A percentile compares a stretch with the other conserved stretches of the same genome.
phyloP scores from a whole-genome alignment of 805 yeast species.

The Yarrowia hollandica region DNA sequence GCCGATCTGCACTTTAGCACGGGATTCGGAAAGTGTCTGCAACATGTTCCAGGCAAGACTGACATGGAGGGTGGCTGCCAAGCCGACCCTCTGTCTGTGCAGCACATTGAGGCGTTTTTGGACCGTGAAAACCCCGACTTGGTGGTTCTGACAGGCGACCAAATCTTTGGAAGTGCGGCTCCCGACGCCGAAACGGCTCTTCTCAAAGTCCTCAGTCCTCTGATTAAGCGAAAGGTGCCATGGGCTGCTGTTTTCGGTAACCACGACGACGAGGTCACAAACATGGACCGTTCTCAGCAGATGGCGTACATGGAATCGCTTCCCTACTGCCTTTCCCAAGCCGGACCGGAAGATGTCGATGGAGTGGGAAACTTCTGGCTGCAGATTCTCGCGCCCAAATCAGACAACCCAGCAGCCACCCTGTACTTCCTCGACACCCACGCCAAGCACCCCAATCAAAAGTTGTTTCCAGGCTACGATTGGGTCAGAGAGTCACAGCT shows the following conservation, averaged over 20 bases:
- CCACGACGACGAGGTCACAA: slow-evolving; percentile 84
- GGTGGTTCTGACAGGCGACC: slow-evolving; percentile 89
- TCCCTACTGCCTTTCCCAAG: slow-evolving; percentile 65
- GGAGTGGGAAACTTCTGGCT: slow-evolving; percentile 84
- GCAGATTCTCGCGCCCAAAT: slow-evolving; percentile 49
- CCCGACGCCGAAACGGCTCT: slow-evolving; percentile 82
- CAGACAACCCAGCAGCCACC: slow-evolving; percentile 49
- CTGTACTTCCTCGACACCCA: slow-evolving; percentile 85
- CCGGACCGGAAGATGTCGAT: slow-evolving; percentile 65
- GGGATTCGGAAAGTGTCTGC: slow-evolving; percentile 75
- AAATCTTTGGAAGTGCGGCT: slow-evolving; percentile 73
- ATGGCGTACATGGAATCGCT: slow-evolving; percentile 57
- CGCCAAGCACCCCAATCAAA: slow-evolving; percentile 62
- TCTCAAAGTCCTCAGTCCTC: slow-evolving; percentile 72
- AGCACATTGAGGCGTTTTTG: slow-evolving; percentile 61
- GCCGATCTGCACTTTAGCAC: slow-evolving; percentile 93
- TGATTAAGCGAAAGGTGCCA: slow-evolving; percentile 68
- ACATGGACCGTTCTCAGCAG: slow-evolving; percentile 57
- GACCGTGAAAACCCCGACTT: slow-evolving; percentile 80
- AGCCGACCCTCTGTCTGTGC: slow-evolving; percentile 74
- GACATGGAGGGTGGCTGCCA: slow-evolving; percentile 48
- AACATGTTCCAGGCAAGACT: slow-evolving; percentile 42
- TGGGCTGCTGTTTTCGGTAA: slow-evolving; percentile 87
- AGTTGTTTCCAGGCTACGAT: slow-evolving; percentile 64
- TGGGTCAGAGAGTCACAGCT: slow-evolving; percentile 75